Evolutionary conservation across 768 basidiomycete species (phyloP), one percentile per base, ranked within the genome.

Genomic region (Phaeolepiota aurea): DNA sequence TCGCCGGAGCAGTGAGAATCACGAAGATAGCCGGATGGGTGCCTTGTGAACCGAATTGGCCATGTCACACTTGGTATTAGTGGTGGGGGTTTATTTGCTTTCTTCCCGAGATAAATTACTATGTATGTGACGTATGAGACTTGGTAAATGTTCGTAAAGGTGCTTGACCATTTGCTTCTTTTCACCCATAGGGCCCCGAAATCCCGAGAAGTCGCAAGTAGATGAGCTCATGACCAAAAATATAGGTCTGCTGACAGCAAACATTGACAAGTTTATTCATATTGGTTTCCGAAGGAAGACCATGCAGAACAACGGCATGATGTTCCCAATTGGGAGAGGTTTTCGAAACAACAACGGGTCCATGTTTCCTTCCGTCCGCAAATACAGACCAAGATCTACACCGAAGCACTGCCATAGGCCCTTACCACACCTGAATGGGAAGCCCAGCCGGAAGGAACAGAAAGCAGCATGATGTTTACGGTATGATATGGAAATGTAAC

Each of bases 1-100:
- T 37, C 54, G 53, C 42, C 64, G 63, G 52, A 61, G 57, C 50
- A 49, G 59, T 45, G 66, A 65, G 54, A 57, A 54, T 50, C 61
- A 61, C 45, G 65, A 68, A 54, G 66, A 68, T 48, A 55, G 45
- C 48, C 54, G 62, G 41, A 62, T 61, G 59, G 60, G 59, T 12
- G 45, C 53, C 42, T 48, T 49, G 32, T 58, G 44, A 53, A 47
- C 46, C 40, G 37, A 37, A 53, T 54, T 44, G 46, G 50, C 32
- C 28, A 13, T 25, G 15, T 47, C 18, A 46, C 41, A 44, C 37
- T 38, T n/a, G n/a, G n/a, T n/a, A n/a, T n/a, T n/a, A n/a, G n/a
- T n/a, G n/a, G n/a, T n/a, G n/a, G n/a, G n/a, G n/a, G n/a, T n/a
- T n/a, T 36, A 42, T 40, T 38, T 22, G 33, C 36, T 35, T 39